Base-by-base conservation (phyloP, 1,139 yeast genomes). In the Pichia sp. region DNA sequence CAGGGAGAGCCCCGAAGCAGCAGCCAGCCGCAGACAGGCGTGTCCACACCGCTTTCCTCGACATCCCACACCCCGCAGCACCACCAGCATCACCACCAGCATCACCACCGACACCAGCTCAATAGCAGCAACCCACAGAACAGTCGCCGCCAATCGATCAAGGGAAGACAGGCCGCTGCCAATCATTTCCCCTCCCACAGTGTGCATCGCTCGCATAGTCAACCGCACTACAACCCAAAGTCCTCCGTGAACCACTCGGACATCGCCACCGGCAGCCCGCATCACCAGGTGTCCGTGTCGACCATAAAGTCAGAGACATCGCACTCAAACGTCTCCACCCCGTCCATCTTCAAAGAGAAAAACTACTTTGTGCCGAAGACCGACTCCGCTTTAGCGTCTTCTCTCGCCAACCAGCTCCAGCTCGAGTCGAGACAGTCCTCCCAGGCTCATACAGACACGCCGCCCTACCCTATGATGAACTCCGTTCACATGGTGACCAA, bases 401-500 rank as follows among this genome's bases (percentile, higher is more conserved):
- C 54, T 2, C 40, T 41, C 6, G 26, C 6, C 13, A 30, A 28
- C 22, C 48, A 23, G 25, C 16, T 26, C 13, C 31, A 19, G n/a
- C 16, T 12, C 13, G 52, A 45, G 12, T 58, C 58, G 18, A 54
- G 57, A 25, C 60, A 55, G 41, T 48, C 55, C 9, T 52, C 58
- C 4, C 58, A 53, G 43, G 51, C 57, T 5, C 41, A 39, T 19
- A 54, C 55, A 1, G 60, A 55, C 7, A 47, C 41, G 12, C 43
- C 58, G 2, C 21, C 54, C 4, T 31, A 48, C 3, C 31, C 58
- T 4, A 21, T 36, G 19, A 34, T 31, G 19, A 39, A 51, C n/a
- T 54, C 63, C 2, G 42, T 61, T 7, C 58, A 60, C 46, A 41
- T 63, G n/a, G 58, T 66, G 1, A 50, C 64, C 2, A 44, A 61